Percentiles rank a stretch among this genome's conserved stretches.
phyloP scores from a whole-genome alignment of 2,329 filamentous ascomycete species.

The Fusarium sp. region DNA sequence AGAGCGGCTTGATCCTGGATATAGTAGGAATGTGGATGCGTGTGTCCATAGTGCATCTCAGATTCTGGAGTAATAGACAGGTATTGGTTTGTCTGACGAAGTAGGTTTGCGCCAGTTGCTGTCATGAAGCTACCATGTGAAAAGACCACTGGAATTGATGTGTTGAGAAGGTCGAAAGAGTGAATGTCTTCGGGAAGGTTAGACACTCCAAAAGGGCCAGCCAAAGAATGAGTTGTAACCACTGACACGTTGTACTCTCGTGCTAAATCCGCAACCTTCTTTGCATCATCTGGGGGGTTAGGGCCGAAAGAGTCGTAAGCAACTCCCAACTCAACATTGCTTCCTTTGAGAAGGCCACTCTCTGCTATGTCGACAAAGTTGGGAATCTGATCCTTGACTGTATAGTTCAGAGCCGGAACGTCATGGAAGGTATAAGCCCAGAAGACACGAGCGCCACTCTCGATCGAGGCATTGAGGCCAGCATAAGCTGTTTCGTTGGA shows the following conservation, averaged over 20 bases:
- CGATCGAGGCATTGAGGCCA: slow-evolving; percentile 60
- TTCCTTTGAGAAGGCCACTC: slow-evolving; percentile 42
- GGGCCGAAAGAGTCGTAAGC: slow-evolving; percentile 57
- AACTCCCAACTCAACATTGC: slow-evolving; percentile 55
- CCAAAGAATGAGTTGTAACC: slow-evolving; percentile 60
- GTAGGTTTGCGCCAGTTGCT: slow-evolving; percentile 53
- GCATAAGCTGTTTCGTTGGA: slow-evolving; percentile 57
- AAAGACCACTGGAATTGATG: slow-evolving; percentile 62
- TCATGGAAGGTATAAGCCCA: slow-evolving; percentile 60
- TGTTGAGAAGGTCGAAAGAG: slow-evolving; percentile 56
- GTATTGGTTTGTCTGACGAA: slow-evolving; percentile 64
- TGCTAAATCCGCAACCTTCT: slow-evolving; percentile 51
- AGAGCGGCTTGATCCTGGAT: slow-evolving; percentile 65
- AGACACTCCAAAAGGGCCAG: slow-evolving; percentile 54
- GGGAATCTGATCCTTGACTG: slow-evolving; percentile 53
- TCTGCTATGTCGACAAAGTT: slow-evolving; percentile 55
- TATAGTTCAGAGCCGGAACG: slow-evolving; percentile 46
- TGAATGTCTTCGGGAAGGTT: slow-evolving; percentile 57
- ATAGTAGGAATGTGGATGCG: slow-evolving; percentile 57
- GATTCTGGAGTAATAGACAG: slow-evolving; percentile 70
- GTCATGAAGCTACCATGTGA: slow-evolving; percentile 63
- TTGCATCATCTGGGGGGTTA: slow-evolving; percentile 44
- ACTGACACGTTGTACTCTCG: slow-evolving; percentile 57
- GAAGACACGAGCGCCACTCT: slow-evolving; percentile 62
- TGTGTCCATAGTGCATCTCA: slow-evolving; percentile 70